A percentile compares a stretch with the other conserved stretches of the same genome.
Evolutionary conservation across 139 green algal genomes (phyloP).

Genomic region (Haematococcus sp.): DNA sequence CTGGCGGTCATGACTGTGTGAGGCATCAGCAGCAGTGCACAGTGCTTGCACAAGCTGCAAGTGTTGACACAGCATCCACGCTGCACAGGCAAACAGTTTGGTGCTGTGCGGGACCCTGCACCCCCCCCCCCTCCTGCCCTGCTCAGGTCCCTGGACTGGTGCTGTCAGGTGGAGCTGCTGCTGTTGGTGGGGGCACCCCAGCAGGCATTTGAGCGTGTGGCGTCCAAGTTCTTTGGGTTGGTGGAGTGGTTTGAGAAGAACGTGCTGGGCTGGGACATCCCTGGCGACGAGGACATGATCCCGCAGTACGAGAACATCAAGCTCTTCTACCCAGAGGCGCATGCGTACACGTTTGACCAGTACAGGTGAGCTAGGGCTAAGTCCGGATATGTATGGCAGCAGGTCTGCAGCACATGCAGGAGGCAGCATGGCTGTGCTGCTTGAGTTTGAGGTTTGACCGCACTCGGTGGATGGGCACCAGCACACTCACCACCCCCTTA

Average conservation of each 20-base stretch:
- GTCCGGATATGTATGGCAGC: not conserved
- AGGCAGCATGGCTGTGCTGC: not conserved
- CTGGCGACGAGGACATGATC: slow-evolving; percentile 37
- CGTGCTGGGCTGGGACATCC: slow-evolving; percentile 55
- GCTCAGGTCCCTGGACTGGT: slow-evolving; percentile 53
- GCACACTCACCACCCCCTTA: too few relatives aligned
- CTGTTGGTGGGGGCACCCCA: slow-evolving; percentile 50
- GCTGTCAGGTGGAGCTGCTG: slow-evolving; percentile 55
- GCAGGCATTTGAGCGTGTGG: slow-evolving; percentile 48
- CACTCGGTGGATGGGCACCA: too few relatives aligned
- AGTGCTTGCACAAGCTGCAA: too few relatives aligned
- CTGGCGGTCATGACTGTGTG: not conserved
- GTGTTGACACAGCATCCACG: too few relatives aligned
- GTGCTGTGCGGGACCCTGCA: not conserved
- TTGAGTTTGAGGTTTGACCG: slow-evolving; percentile 31
- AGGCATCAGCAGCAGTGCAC: too few relatives aligned
- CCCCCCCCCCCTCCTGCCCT: not conserved
- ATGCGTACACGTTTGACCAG: slow-evolving; percentile 51
- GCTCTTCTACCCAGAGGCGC: slow-evolving; percentile 45
- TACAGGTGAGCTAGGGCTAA: slow-evolving; percentile 31
- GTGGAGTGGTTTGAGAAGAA: slow-evolving; percentile 52
- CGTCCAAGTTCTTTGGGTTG: slow-evolving; percentile 33
- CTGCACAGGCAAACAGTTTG: too few relatives aligned
- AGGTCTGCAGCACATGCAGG: not conserved
- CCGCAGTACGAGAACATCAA: slow-evolving; percentile 37